A percentile compares a stretch with the other conserved stretches of the same genome.
These are phyloP conservation scores for Huntiella decipiens DNA, from an alignment of 2,329 filamentous ascomycete species.

Conservation along the genomic window DNA sequence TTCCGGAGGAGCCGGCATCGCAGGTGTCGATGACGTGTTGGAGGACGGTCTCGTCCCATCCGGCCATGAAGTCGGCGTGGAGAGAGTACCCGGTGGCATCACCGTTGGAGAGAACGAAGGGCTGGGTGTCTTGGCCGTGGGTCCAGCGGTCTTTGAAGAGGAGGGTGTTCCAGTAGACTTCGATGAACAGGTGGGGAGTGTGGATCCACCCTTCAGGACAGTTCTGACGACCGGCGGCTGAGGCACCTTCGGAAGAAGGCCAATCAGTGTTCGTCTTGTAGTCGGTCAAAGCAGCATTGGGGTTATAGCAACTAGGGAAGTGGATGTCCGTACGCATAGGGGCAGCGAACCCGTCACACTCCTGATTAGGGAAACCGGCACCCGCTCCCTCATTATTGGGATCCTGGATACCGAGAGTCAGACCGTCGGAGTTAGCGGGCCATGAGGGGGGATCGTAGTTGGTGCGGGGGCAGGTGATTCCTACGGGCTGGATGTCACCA, in stretches of 20 bases:
- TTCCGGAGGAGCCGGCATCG: constrained; percentile 36
- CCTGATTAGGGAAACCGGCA: constrained; percentile 48
- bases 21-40: constrained; percentile 50
- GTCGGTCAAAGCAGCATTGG: constrained; percentile 36
- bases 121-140: constrained; percentile 30
- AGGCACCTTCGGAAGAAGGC: constrained; percentile 25
- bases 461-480: constrained; percentile 42
- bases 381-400: constrained; percentile 35
- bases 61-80: constrained; percentile 56
- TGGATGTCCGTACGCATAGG: constrained; percentile 48
- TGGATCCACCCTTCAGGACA: constrained; percentile 37
- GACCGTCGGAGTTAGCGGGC: constrained; percentile 34
- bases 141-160: constrained; percentile 33
- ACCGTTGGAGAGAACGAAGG: constrained; percentile 51
- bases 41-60: constrained; percentile 47
- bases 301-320: constrained; percentile 59
- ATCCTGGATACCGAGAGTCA: constrained; percentile 34
- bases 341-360: constrained; percentile 44
- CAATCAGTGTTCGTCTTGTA: constrained; percentile 48
- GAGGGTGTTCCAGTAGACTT: constrained; percentile 42
- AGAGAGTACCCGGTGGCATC: constrained; percentile 51
- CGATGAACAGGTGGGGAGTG: constrained; percentile 37
- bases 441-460: constrained; percentile 31
- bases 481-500: constrained; percentile 33
- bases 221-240: constrained; percentile 30